Evolutionary conservation across 23 red algal species (phyloP), one percentile per base, ranked within the genome.

Genomic region (Gracilaria gracilis): DNA sequence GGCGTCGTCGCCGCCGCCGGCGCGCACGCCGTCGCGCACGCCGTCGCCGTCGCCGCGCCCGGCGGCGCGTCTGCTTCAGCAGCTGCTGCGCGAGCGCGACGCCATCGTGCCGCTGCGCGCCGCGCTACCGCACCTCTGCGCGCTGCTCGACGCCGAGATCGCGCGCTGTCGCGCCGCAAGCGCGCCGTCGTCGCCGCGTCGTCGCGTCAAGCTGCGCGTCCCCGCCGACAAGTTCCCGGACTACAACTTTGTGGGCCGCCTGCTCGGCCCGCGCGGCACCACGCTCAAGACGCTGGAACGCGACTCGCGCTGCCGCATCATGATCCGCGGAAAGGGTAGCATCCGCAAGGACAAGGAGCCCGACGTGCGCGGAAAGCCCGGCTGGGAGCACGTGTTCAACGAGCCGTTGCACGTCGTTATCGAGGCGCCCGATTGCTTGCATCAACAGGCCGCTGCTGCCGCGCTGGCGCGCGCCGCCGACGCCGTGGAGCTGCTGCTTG

Each of bases 341-440:
- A 98, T 98, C 67, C 82, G 96, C 51, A 96, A 95, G 57, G 96
- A 98, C 84, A 98, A 98, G 80, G 96, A 95, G 58, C 81, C 64
- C 27, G 96, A 98, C 67, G 96, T 98, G 80, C 57, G 93, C 49
- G 93, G 93, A 7, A 98, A 98, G 72, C 96, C 96, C 21, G 96
- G 96, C 33, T 98, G 93, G 93, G 93, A 95, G 67, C 96, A 98
- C 77, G 93, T 96, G 16, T 98, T 98, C 58, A 95, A 87, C 49
- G 96, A 98, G 38, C 89, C 96, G 29, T 72, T 98, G 6, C 96
- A 98, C 47, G 96, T 98, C 7, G 88, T 98, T 46, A 85, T 98
- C 15, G 96, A 98, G 64, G 93, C 93, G 42, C 81, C 83, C 35
- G 75, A 95, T 27, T 47, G 64, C 25, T 42, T 90, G 53, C 93